Evolutionary conservation across 1,284 basidiomycete species (phyloP), one percentile per base, ranked within the genome.

Genomic region (Pterulicium gracile): DNA sequence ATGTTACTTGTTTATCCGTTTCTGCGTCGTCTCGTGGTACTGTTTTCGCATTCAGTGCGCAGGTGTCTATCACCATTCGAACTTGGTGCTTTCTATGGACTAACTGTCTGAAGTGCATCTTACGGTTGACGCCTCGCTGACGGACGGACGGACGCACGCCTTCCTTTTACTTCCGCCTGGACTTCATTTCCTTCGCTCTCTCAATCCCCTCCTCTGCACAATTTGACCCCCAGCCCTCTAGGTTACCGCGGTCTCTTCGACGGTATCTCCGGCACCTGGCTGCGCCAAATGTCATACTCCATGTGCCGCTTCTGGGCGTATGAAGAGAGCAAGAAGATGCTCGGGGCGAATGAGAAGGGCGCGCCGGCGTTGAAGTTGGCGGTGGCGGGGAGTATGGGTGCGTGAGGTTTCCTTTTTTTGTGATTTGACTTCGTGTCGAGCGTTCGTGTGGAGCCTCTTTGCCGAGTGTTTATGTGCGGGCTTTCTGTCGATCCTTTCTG

Each of bases 281-380:
- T 94, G 58, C 78, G 92, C 24, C 92, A 95, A 65, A 90, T 94
- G 90, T 89, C 83, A 20, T 94, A 94, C 66, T 92, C 88, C 41
- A 70, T 94, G 60, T 92, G 88, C 59, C 78, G 91, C 13, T 95
- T 95, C 70, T 93, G 90, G 74, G 88, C 88, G 18, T 94, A 94
- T 64, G 91, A 95, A 56, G 84, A 88, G 65, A 83, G 86, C 60
- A 94, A 94, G 72, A 88, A 83, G 66, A 54, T 80, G 3, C 56
- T 93, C 1, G 85, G 85, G 22, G 81, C 81, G 4, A 43, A 40
- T 66, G 76, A 74, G 39, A 72, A 77, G 54, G 70, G 79, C 60
- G 69, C 79, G 3, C 82, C 86, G 0, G 77, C 85, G 3, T 92
- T 81, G 81, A 81, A 91, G 64, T 72, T 94, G 48, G 88, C 82